phyloP scores from a whole-genome alignment of 805 yeast species.

The Wickerhamomyces pijperi region DNA sequence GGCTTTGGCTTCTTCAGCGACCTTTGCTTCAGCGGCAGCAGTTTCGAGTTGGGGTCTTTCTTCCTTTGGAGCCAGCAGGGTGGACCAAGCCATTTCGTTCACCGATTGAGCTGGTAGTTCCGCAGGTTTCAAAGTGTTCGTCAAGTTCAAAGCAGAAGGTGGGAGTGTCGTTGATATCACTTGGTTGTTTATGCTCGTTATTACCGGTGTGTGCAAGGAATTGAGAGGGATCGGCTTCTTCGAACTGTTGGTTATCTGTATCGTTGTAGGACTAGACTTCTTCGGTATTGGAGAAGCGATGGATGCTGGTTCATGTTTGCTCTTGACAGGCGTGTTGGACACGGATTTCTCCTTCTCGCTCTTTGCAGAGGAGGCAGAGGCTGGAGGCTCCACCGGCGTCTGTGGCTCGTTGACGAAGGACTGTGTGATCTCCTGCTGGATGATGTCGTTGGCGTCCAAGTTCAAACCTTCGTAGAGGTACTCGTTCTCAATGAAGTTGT shows the following conservation, averaged over 20 bases:
- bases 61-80: constrained; percentile 14
- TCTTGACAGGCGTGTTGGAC: background rate
- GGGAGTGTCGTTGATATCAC: constrained; percentile 4
- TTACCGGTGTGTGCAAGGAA: too few species aligned
- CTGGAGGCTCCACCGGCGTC: constrained; percentile 2
- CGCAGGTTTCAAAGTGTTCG: constrained; percentile 35
- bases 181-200: background rate
- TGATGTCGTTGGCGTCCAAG: constrained; percentile 43
- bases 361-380: background rate
- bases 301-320: background rate
- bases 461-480: constrained; percentile 82
- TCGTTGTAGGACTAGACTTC: background rate
- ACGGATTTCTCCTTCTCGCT: constrained; percentile 1
- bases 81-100: constrained; percentile 42
- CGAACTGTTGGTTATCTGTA: background rate
- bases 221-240: background rate
- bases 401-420: constrained; percentile 11
- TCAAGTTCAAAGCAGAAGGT: constrained; percentile 1
- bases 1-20: constrained; percentile 2
- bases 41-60: background rate
- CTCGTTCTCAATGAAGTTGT: constrained; percentile 87
- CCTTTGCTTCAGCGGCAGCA: constrained; percentile 2
- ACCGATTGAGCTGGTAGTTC: constrained; percentile 38
- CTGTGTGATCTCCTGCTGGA: constrained; percentile 37
- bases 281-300: background rate